A percentile compares a stretch with the other conserved stretches of the same genome.
Conservation (phyloP, 495 filamentous ascomycete genomes). For the Hypoxylon subgilvum region DNA sequence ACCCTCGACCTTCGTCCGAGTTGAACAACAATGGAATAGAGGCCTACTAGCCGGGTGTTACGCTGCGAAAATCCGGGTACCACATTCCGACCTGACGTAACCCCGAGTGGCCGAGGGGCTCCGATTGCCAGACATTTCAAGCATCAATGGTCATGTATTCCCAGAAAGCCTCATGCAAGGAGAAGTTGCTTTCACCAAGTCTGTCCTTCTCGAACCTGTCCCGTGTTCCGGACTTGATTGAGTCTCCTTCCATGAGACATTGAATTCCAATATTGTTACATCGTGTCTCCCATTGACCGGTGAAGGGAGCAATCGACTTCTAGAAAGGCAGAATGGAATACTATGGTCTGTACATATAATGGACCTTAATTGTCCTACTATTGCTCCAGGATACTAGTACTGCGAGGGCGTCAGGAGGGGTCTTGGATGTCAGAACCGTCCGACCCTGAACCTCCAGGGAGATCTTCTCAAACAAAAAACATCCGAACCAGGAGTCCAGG, state of each 20-base stretch:
- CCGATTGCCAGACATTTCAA: background rate
- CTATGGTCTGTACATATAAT: too few relatives aligned
- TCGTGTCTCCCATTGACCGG: too few relatives aligned
- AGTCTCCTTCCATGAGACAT: too few relatives aligned
- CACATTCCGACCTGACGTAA: conserved; percentile 25
- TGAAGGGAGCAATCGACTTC: too few relatives aligned
- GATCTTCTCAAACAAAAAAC: conserved; percentile 29
- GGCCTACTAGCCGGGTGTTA: conserved; percentile 22
- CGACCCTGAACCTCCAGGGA: conserved; percentile 11
- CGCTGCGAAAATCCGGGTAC: conserved; percentile 20
- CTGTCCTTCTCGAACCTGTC: too few relatives aligned
- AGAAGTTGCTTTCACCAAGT: background rate
- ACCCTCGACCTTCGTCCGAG: too few relatives aligned
- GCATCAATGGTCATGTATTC: background rate
- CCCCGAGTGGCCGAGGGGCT: conserved; percentile 18
- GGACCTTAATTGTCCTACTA: conserved; percentile 22
- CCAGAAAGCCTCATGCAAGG: too few relatives aligned
- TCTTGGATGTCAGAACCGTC: conserved; percentile 5
- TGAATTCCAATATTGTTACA: conserved; percentile 2
- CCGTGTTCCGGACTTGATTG: too few relatives aligned
- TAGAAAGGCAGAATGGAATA: too few relatives aligned
- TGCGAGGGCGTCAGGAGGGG: conserved; percentile 11
- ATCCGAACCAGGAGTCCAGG: conserved; percentile 18
- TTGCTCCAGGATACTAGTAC: conserved; percentile 17
- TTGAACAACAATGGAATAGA: too few relatives aligned